phyloP scores from a whole-genome alignment of 2,329 filamentous ascomycete genomes.

The Curvularia spicifera region DNA sequence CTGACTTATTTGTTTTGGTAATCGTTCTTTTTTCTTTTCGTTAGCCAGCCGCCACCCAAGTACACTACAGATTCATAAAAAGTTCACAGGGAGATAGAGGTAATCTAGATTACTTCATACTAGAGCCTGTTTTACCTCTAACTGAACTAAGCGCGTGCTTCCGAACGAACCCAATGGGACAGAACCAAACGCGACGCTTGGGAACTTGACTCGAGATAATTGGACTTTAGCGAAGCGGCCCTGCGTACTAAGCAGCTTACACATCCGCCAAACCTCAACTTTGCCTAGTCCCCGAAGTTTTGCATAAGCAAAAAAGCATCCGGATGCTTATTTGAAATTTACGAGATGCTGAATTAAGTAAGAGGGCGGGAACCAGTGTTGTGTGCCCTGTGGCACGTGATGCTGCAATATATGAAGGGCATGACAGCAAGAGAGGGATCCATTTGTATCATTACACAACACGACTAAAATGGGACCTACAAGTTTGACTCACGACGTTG shows the following conservation, averaged over 20 bases:
- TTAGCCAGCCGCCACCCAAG: neutral
- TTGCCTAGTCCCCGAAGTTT: neutral
- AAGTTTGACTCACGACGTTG: neutral
- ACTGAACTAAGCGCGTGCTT: neutral
- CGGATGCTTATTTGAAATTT: neutral
- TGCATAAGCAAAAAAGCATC: neutral
- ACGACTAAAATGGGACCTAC: neutral
- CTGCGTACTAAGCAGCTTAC: constrained; percentile 4
- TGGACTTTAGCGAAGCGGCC: neutral
- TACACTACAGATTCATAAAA: neutral
- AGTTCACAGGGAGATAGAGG: neutral
- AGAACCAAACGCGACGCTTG: neutral
- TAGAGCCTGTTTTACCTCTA: neutral
- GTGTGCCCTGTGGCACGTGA: too few relatives aligned
- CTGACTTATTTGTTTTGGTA: neutral
- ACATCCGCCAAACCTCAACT: constrained; percentile 1
- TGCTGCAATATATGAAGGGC: neutral
- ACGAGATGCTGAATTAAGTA: neutral
- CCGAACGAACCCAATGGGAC: neutral
- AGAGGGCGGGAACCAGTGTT: neutral
- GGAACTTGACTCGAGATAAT: neutral
- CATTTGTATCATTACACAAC: neutral
- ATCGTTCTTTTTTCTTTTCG: neutral
- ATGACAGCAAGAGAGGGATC: neutral
- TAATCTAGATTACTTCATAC: neutral